Percentiles rank a stretch among this genome's conserved stretches.
Evolutionary conservation across 2,329 filamentous ascomycete species (phyloP).

Genomic region (Penicillium decumbens): DNA sequence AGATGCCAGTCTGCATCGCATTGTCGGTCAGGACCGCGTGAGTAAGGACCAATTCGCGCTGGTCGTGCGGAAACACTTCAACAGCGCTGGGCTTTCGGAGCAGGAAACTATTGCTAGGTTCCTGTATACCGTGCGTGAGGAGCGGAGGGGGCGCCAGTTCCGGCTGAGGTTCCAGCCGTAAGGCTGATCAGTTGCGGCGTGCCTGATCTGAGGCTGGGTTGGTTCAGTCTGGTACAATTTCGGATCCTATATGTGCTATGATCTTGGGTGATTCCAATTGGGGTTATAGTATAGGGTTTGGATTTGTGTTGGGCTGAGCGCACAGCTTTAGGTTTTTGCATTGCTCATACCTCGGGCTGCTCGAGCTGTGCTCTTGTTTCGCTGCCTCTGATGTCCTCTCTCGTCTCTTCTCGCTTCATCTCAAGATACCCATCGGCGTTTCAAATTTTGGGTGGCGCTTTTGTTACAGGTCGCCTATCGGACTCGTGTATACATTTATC

Average conservation of each 20-base stretch:
- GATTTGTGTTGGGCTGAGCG: not conserved
- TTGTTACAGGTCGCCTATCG: not conserved
- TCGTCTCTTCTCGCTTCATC: slow-evolving; percentile 2
- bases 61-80: slow-evolving; percentile 47
- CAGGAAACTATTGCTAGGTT: slow-evolving; percentile 47
- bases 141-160: slow-evolving; percentile 40
- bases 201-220: not conserved
- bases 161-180: slow-evolving; percentile 42
- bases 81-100: slow-evolving; percentile 44
- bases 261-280: not conserved
- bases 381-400: not conserved
- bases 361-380: not conserved
- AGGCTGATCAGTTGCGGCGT: not conserved
- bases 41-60: slow-evolving; percentile 42
- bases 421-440: slow-evolving; percentile 31
- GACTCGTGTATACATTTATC: not conserved
- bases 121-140: slow-evolving; percentile 47
- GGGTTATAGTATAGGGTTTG: not conserved
- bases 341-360: not conserved
- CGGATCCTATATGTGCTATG: not conserved
- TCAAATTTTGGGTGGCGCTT: not conserved
- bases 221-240: not conserved
- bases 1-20: slow-evolving; percentile 23
- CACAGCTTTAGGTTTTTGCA: not conserved
- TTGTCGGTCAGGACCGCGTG: slow-evolving; percentile 38